Percentiles rank a stretch among this genome's conserved stretches.
Evolutionary conservation across 768 basidiomycete species (phyloP).

Genomic region (Boletus pseudopeckii): DNA sequence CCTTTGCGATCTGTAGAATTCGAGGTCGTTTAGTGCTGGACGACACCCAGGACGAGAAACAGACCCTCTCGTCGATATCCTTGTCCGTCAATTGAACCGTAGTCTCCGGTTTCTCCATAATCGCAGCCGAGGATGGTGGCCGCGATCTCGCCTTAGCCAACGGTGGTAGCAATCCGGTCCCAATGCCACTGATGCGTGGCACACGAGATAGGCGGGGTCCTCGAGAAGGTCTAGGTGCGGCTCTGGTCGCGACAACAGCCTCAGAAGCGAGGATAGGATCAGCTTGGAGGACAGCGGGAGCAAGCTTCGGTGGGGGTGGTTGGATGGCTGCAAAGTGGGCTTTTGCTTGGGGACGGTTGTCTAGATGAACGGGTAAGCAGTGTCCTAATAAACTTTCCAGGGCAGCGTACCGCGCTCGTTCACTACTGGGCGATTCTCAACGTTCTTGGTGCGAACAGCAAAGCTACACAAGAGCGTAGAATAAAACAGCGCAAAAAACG

Average conservation of each 20-base stretch:
- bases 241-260: conserved; percentile 5
- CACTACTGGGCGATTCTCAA: conserved; percentile 78
- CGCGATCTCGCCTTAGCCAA: conserved; percentile 20
- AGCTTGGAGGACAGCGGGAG: conserved; percentile 45
- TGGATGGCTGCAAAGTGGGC: conserved; percentile 64
- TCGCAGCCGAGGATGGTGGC: conserved; percentile 12
- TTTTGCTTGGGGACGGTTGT: conserved; percentile 56
- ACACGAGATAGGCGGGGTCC: conserved; percentile 32
- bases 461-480: conserved; percentile 46
- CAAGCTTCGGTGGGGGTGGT: conserved; percentile 42
- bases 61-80: conserved; percentile 72
- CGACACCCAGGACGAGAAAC: neutral
- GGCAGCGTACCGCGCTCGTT: conserved; percentile 64
- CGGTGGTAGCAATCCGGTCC: conserved; percentile 23
- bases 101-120: conserved; percentile 15
- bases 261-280: conserved; percentile 30
- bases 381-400: neutral
- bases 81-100: conserved; percentile 49
- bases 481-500: neutral
- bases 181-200: conserved; percentile 31
- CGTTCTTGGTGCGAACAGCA: conserved; percentile 78
- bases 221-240: conserved; percentile 17
- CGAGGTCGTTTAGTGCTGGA: neutral
- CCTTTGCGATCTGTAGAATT: conserved; percentile 56
- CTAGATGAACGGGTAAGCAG: conserved; percentile 31